Conservation (phyloP, 139 green algal genomes). For the Chlorella sp. region DNA sequence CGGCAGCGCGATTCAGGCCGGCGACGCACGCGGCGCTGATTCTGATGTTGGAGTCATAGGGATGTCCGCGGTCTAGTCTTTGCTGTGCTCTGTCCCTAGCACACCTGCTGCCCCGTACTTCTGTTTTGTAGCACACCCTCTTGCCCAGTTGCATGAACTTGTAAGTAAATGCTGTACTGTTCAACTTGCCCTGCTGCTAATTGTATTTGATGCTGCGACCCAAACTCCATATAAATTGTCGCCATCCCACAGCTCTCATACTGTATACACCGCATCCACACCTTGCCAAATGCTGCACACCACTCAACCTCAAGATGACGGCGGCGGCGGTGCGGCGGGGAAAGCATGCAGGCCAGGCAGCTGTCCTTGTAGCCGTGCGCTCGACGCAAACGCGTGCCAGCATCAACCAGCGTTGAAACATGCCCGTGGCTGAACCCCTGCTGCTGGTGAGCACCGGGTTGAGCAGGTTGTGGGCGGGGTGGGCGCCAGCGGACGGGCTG, state of each 20-base stretch:
- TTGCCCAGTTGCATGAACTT: no score
- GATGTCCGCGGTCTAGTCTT: background rate
- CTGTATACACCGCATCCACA: no score
- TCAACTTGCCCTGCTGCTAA: no score
- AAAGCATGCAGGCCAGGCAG: no score
- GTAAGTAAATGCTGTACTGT: no score
- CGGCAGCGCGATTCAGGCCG: background rate
- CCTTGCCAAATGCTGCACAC: no score
- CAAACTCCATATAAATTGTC: no score
- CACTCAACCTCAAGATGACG: no score
- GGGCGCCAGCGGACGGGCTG: background rate
- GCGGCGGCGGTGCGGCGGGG: no score
- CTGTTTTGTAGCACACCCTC: background rate
- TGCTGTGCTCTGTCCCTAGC: background rate
- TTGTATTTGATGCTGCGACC: no score
- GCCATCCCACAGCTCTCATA: no score
- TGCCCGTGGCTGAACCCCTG: constrained; percentile 3
- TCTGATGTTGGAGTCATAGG: background rate
- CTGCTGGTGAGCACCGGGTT: background rate
- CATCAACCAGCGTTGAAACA: background rate
- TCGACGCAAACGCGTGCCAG: background rate
- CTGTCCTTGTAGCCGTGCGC: background rate
- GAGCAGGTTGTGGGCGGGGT: background rate
- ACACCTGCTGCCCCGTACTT: background rate
- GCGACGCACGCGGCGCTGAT: background rate